These are phyloP conservation scores for Bromus sterilis DNA, from an alignment of 176 grass and related monocot genomes.

Conservation along the genomic window DNA sequence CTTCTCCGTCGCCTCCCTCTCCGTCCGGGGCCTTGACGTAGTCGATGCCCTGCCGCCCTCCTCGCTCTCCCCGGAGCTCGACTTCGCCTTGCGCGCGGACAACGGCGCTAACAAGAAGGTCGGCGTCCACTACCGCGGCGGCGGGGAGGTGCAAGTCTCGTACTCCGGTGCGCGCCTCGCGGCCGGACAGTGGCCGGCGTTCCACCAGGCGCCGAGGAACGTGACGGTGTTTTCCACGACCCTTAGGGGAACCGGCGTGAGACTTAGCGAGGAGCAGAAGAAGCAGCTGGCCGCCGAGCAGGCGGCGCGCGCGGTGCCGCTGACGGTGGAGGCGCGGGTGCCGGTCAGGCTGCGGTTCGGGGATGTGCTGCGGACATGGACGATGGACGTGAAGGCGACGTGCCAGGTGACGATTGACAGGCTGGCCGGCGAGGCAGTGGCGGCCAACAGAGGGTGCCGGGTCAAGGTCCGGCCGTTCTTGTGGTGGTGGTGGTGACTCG, in stretches of 20 bases:
- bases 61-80: slow-evolving; percentile 7
- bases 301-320: slow-evolving; percentile 31
- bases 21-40: slow-evolving; percentile 31
- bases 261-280: slow-evolving; percentile 14
- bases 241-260: slow-evolving; percentile 23
- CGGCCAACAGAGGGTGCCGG: slow-evolving; percentile 8
- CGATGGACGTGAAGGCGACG: slow-evolving; percentile 46
- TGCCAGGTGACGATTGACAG: slow-evolving; percentile 60
- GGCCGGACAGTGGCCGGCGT: slow-evolving; percentile 61
- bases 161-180: slow-evolving; percentile 47
- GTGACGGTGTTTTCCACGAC: slow-evolving; percentile 31
- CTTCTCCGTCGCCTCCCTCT: slow-evolving; percentile 55
- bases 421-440: slow-evolving; percentile 16
- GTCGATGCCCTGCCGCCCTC: too few relatives aligned
- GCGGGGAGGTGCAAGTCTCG: slow-evolving; percentile 27
- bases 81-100: slow-evolving; percentile 42
- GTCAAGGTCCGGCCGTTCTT: slow-evolving; percentile 35
- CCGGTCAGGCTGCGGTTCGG: slow-evolving; percentile 48
- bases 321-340: slow-evolving; percentile 30
- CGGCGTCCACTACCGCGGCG: slow-evolving; percentile 51
- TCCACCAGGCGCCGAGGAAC: slow-evolving; percentile 56
- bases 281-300: slow-evolving; percentile 13
- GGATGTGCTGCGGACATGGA: slow-evolving; percentile 58
- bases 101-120: slow-evolving; percentile 57
- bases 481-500: slow-evolving; percentile 39